Evolutionary conservation across 2,329 filamentous ascomycete genomes (phyloP), one percentile per base, ranked within the genome.

Genomic region (Fusarium buxicola): DNA sequence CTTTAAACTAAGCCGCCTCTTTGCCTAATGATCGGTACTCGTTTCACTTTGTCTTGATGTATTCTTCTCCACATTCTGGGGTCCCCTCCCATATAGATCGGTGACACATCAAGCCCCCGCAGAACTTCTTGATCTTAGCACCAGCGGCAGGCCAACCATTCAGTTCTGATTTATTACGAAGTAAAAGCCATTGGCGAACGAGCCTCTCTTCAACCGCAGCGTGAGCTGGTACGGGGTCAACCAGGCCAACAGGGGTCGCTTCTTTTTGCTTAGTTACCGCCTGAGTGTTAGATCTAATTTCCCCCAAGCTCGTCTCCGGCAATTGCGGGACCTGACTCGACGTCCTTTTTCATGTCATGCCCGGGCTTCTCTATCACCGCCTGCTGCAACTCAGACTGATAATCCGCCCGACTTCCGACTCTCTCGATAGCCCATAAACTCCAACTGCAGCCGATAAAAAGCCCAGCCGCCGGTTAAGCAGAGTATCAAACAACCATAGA

Each of bases 161-260:
- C 5, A 9, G 27, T 54, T 59, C 47, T 40, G 41, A 62, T 65
- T 62, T 62, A 51, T 62, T 62, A 51, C 45, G 50, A 56, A 45
- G 54, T 25, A 27, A 38, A 38, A 46, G 8, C 16, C 39, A 30
- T 32, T 40, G 18, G n/a, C 39, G 8, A 47, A 16, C 12, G 18
- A 31, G 16, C 11, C 36, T 48, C 11, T 7, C 13, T 24, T 31
- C 12, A 43, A 43, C 5, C 15, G 8, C 28, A 8, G 36, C 31
- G 15, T n/a, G 7, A 27, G 12, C 21, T 10, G 21, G 4, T 6
- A 4, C 21, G 21, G 21, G 21, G 21, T 21, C 21, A 21, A 21
- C 21, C 21, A 6, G 21, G 21, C 4, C 21, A 21, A 21, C 21
- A 21, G 6, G 6, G 6, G 4, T 4, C 6, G 21, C 21, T 21